Percentiles rank a stretch among this genome's conserved stretches.
phyloP scores from a whole-genome alignment of 2,329 filamentous ascomycete genomes.

The Rachicladosporium sp. region DNA sequence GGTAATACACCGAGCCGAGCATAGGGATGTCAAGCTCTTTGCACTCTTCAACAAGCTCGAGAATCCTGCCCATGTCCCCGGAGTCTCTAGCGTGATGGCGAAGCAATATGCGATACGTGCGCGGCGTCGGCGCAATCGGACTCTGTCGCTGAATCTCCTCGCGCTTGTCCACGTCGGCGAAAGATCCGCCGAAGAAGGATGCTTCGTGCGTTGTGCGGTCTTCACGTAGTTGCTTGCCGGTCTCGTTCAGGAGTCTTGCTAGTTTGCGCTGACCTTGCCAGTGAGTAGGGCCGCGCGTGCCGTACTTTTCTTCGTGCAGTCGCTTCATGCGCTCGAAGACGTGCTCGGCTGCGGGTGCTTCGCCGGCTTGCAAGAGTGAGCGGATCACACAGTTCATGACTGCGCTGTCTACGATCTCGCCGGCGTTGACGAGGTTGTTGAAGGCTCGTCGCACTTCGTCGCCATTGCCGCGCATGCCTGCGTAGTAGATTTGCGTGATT shows the following conservation, averaged over 20 bases:
- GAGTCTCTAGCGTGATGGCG: slow-evolving; percentile 56
- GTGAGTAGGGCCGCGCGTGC: slow-evolving; percentile 20
- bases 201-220: slow-evolving; percentile 36
- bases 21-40: slow-evolving; percentile 52
- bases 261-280: slow-evolving; percentile 33
- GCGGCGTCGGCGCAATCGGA: slow-evolving; percentile 58
- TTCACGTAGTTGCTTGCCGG: slow-evolving; percentile 30
- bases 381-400: slow-evolving; percentile 79
- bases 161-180: slow-evolving; percentile 11
- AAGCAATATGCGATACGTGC: slow-evolving; percentile 70
- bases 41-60: slow-evolving; percentile 71
- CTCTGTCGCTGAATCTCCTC: slow-evolving; percentile 52
- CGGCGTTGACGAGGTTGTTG: slow-evolving; percentile 65
- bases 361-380: slow-evolving; percentile 62
- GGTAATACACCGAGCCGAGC: slow-evolving; percentile 65
- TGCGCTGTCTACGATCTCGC: slow-evolving; percentile 77
- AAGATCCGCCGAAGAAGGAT: slow-evolving; percentile 29
- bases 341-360: slow-evolving; percentile 63
- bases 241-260: slow-evolving; percentile 35
- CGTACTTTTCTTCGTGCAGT: slow-evolving; percentile 33
- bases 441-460: slow-evolving; percentile 67
- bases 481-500: slow-evolving; percentile 70
- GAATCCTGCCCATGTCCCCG: slow-evolving; percentile 61
- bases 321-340: slow-evolving; percentile 77
- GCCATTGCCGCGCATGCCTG: slow-evolving; percentile 62